Base-by-base conservation (phyloP, 2,329 filamentous ascomycete species). In the Ascochyta koolunga region DNA sequence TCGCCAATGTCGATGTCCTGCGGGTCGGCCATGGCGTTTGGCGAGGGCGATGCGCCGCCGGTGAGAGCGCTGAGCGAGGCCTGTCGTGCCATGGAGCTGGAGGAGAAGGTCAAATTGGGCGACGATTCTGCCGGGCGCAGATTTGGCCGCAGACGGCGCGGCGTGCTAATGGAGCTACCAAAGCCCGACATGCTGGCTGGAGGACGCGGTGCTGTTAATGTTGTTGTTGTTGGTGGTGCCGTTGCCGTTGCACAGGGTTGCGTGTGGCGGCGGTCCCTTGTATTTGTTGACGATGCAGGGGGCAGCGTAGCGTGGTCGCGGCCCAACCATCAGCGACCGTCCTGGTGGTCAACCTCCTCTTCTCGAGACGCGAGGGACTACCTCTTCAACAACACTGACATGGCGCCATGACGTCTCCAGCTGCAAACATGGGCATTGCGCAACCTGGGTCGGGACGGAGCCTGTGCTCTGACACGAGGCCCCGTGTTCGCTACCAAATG, bases 1-100 rank as follows among this genome's bases (percentile, higher is more conserved):
- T 97, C 93, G 62, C 93, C 93, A 35, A 95, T 82, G 60, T 86
- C 83, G 56, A 96, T 78, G 37, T 85, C 82, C 21, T 71, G 76
- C 35, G 70, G 79, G 62, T 79, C 76, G 51, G 73, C 74, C 82
- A 78, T 78, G 51, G 66, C 77, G 68, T 69, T 71, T 6, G 71
- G 66, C 22, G 73, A 70, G 11, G 75, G 74, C 36, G 66, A 65
- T 22, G 77, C 84, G 44, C 63, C 69, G 33, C 75, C 78, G 45
- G 87, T 90, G 60, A 93, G 81, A 42, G 88, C 86, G 58, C 86
- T 87, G 60, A 90, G 79, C 43, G 88, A 91, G 56, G 83, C 81
- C 78, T 93, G 92, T 69, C 89, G 86, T 67, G 83, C 81, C 62
- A 88, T 79, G 54, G 80, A 78, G 61, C 71, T 76, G 32, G 72